phyloP scores from a whole-genome alignment of 805 yeast species.

The Osmozyma mogii region DNA sequence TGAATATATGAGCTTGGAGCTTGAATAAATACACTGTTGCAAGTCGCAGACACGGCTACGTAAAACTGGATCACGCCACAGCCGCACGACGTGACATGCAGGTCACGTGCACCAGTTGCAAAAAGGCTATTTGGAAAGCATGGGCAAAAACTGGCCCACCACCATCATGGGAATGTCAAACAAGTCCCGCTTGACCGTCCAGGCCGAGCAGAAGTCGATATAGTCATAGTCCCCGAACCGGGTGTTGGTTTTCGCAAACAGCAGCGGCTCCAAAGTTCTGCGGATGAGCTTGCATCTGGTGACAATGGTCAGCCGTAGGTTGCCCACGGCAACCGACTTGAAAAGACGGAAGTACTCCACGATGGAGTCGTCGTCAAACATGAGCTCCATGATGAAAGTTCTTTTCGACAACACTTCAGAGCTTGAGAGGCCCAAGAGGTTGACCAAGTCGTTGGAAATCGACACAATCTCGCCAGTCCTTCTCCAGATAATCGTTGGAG shows the following conservation, averaged over 20 bases:
- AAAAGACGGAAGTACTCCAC: slow-evolving; percentile 65
- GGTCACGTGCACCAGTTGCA: too few relatives aligned
- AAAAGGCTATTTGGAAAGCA: slow-evolving; percentile 37
- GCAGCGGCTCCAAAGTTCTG: slow-evolving; percentile 17
- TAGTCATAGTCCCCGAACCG: slow-evolving; percentile 13
- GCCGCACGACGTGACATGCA: too few relatives aligned
- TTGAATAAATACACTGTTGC: too few relatives aligned
- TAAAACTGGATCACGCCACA: too few relatives aligned
- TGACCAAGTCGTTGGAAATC: slow-evolving; percentile 65
- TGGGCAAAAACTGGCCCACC: slow-evolving; percentile 74
- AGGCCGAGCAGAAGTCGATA: slow-evolving; percentile 66
- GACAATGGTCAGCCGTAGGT: slow-evolving; percentile 43
- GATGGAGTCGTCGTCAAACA: slow-evolving; percentile 69
- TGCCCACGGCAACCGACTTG: slow-evolving; percentile 66
- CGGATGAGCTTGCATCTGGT: slow-evolving; percentile 41
- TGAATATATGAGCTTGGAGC: too few relatives aligned
- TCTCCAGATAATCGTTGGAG: slow-evolving; percentile 81
- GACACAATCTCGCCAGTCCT: slow-evolving; percentile 81
- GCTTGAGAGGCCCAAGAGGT: slow-evolving; percentile 56
- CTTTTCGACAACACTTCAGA: slow-evolving; percentile 51
- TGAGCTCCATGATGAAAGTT: slow-evolving; percentile 65
- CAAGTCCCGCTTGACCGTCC: slow-evolving; percentile 80
- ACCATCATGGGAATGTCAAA: slow-evolving; percentile 81
- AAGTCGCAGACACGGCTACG: too few relatives aligned
- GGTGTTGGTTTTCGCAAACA: slow-evolving; percentile 14